These are phyloP conservation scores for Botryosphaeria agaves DNA, from an alignment of 2,329 filamentous ascomycete species.

Conservation along the genomic window DNA sequence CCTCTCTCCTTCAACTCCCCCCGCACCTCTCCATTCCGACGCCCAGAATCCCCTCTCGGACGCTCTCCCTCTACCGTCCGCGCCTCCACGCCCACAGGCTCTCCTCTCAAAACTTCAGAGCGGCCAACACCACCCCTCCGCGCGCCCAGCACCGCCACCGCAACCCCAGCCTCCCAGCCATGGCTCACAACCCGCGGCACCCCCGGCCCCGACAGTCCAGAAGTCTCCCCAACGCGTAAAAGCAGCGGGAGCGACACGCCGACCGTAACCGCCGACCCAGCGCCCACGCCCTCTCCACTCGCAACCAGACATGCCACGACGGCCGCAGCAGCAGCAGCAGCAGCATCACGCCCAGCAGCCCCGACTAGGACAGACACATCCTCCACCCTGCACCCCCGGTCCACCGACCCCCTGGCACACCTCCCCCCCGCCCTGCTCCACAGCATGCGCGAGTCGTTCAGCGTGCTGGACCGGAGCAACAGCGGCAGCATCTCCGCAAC, in stretches of 20 bases:
- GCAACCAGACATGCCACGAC: conserved; percentile 17
- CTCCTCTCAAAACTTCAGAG: conserved; percentile 17
- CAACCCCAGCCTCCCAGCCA: conserved; percentile 6
- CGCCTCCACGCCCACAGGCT: conserved; percentile 20
- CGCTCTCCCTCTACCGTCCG: conserved; percentile 21
- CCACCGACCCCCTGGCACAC: conserved; percentile 23
- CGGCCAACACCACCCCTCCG: conserved; percentile 11
- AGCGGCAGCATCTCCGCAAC: conserved; percentile 68
- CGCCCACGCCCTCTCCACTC: conserved; percentile 5
- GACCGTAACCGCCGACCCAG: conserved; percentile 1
- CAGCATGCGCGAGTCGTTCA: conserved; percentile 80
- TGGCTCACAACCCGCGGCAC: conserved; percentile 8
- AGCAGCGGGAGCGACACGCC: conserved; percentile 7
- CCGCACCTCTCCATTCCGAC: conserved; percentile 26
- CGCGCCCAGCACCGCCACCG: conserved; percentile 8
- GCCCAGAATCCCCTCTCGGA: conserved; percentile 21
- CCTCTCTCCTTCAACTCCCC: conserved; percentile 26
- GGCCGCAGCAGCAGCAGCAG: conserved; percentile 16
- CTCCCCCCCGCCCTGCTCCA: conserved; percentile 70
- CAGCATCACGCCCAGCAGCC: conserved; percentile 16
- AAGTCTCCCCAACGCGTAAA: conserved; percentile 17
- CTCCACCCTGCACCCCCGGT: conserved; percentile 5
- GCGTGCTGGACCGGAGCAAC: conserved; percentile 79
- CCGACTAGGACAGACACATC: conserved; percentile 8
- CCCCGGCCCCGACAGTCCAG: conserved; percentile 13